phyloP scores from a whole-genome alignment of 805 yeast species.

The Myxozyma neglecta region DNA sequence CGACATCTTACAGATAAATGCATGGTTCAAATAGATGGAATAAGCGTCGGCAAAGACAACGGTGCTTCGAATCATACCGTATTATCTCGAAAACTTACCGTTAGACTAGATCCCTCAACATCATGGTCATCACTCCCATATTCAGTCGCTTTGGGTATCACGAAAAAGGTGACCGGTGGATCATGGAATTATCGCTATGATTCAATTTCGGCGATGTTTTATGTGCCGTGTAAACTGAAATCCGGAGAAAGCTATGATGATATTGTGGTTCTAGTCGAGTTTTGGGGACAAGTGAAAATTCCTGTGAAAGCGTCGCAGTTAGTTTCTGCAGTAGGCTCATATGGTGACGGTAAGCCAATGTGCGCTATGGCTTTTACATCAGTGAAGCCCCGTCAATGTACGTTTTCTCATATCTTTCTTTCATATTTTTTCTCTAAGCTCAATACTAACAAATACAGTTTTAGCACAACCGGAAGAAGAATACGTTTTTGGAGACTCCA shows the following conservation, averaged over 20 bases:
- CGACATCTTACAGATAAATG: neutral
- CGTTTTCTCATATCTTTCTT: neutral
- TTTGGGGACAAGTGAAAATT: conserved; percentile 12
- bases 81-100: neutral
- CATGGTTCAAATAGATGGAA: neutral
- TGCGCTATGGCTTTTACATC: conserved; percentile 21
- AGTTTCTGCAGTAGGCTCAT: conserved; percentile 6
- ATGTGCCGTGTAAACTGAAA: conserved; percentile 4
- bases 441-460: neutral
- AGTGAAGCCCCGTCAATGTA: neutral
- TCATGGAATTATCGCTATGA: neutral
- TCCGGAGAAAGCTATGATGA: neutral
- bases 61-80: neutral
- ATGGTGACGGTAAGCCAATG: conserved; percentile 13
- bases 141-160: conserved; percentile 6
- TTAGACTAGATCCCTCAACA: conserved; percentile 11
- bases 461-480: neutral
- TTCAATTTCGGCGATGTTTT: conserved; percentile 3
- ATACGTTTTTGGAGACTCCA: conserved; percentile 16
- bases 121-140: conserved; percentile 23
- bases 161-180: conserved; percentile 5
- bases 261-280: conserved; percentile 8
- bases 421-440: neutral
- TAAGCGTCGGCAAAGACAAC: neutral
- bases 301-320: conserved; percentile 16